Evolutionary conservation across 495 filamentous ascomycete genomes (phyloP).

Genomic region (Sporormia fimetaria): DNA sequence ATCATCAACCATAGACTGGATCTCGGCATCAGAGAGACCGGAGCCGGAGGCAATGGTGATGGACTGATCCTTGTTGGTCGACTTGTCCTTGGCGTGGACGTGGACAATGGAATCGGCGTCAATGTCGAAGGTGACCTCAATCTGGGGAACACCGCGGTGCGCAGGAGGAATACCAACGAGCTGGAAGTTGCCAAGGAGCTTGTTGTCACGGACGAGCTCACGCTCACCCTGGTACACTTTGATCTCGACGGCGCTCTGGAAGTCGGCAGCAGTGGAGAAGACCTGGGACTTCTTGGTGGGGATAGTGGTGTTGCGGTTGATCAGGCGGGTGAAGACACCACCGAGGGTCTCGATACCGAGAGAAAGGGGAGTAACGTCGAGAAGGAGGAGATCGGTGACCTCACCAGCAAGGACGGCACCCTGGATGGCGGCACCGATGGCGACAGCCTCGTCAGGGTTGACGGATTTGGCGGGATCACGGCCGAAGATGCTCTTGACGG

Average conservation of each 20-base stretch:
- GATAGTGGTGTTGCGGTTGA: slow-evolving; percentile 99
- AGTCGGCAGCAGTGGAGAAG: slow-evolving; percentile 97
- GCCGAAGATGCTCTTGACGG: slow-evolving; percentile 94
- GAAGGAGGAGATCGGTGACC: slow-evolving; percentile 88
- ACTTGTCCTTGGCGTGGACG: slow-evolving; percentile 98
- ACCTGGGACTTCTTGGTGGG: slow-evolving; percentile 99
- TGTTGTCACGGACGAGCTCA: slow-evolving; percentile 98
- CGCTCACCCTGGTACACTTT: slow-evolving; percentile 99
- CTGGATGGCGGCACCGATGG: slow-evolving; percentile 96
- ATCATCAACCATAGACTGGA: slow-evolving; percentile 92
- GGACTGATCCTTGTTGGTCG: slow-evolving; percentile 98
- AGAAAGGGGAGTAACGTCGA: slow-evolving; percentile 94
- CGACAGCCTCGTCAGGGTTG: slow-evolving; percentile 98
- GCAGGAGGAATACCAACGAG: slow-evolving; percentile 95
- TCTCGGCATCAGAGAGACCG: slow-evolving; percentile 89
- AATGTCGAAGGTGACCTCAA: slow-evolving; percentile 99
- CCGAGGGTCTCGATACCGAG: slow-evolving; percentile 99
- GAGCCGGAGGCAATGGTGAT: slow-evolving; percentile 97
- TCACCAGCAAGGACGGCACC: slow-evolving; percentile 94
- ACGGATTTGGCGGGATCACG: slow-evolving; percentile 97
- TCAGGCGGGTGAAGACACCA: slow-evolving; percentile 97
- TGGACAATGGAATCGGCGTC: slow-evolving; percentile 98
- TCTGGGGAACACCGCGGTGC: slow-evolving; percentile 92
- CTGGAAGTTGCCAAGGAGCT: slow-evolving; percentile 99
- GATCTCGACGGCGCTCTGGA: slow-evolving; percentile 99